Evolutionary conservation across 2,329 filamentous ascomycete genomes (phyloP).

Genomic region (Pseudocercospora fijiensis): DNA sequence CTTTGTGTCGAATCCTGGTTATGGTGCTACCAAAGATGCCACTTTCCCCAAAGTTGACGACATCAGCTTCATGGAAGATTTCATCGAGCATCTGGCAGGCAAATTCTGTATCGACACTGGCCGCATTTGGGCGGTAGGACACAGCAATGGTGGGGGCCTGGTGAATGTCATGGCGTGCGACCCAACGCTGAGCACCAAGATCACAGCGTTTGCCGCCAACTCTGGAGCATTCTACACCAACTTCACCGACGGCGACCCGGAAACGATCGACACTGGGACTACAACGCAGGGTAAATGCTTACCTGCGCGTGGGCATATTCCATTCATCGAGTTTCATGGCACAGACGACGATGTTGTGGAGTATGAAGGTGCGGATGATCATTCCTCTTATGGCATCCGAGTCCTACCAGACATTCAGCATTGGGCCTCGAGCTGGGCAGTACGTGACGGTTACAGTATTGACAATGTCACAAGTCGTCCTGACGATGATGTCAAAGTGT

Average conservation of each 20-base stretch:
- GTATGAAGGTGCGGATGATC: conserved; percentile 37
- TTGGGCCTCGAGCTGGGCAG: conserved; percentile 41
- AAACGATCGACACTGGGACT: conserved; percentile 29
- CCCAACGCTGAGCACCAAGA: conserved; percentile 40
- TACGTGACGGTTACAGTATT: conserved; percentile 35
- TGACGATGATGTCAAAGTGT: conserved; percentile 7
- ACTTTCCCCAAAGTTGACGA: conserved; percentile 37
- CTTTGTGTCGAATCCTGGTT: conserved; percentile 24
- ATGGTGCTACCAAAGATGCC: background rate
- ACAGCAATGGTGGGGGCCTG: conserved; percentile 57
- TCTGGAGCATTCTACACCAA: conserved; percentile 48
- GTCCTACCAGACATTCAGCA: conserved; percentile 26
- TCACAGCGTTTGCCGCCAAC: conserved; percentile 52
- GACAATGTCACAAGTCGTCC: conserved; percentile 34
- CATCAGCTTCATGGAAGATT: conserved; percentile 44
- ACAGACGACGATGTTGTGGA: conserved; percentile 41
- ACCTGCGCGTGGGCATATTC: conserved; percentile 34
- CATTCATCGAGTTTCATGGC: conserved; percentile 48
- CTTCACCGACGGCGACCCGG: conserved; percentile 25
- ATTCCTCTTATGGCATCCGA: conserved; percentile 12
- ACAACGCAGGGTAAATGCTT: conserved; percentile 24
- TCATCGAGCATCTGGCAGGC: conserved; percentile 42
- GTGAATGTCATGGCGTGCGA: conserved; percentile 51
- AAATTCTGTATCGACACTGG: conserved; percentile 48
- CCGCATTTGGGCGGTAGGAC: conserved; percentile 49